Evolutionary conservation across 2,329 filamentous ascomycete species (phyloP), one percentile per base, ranked within the genome.

Genomic region (Xylariaceae sp.): DNA sequence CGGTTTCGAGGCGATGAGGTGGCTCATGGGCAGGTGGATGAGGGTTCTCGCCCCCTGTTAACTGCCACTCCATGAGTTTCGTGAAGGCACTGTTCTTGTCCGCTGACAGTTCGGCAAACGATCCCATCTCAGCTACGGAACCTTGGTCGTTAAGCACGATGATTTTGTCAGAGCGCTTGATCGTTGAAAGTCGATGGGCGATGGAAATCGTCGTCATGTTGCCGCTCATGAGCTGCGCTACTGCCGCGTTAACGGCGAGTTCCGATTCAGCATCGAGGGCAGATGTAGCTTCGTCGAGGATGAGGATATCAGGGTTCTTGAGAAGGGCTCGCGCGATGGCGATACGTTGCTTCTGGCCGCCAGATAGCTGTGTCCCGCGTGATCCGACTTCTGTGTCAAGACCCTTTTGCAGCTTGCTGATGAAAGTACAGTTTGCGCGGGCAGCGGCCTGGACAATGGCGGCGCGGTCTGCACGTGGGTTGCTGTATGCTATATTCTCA

Each of bases 31-130:
- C 44, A 55, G 66, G 17, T 59, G 66, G 73, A 4, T 77, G 69
- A 0, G 76, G 69, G 9, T 77, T 65, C 50, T 96, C 90, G 9
- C 88, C 88, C 12, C 92, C 93, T 63, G 82, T 94, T 83, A 97
- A 89, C 73, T 99, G 94, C 92, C 92, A 97, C 72, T 97, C 93
- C 94, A 99, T 99, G 48, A 99, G 77, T 73, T 88, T 94, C 63
- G 86, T 93, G 67, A 99, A 99, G 2, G 92, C 90, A 47, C 93
- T 95, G 10, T 87, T 76, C 14, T 82, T 80, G 54, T 90, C 83
- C 5, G 81, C 77, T 47, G 86, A 88, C 18, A 99, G 80, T 58
- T 90, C 82, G 19, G 79, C 74, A 69, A 96, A 99, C 52, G 87
- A 88, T 51, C 94, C 94, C 58, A 89, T 88, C 70, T 99, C 93